Evolutionary conservation across 441 rosid genomes (phyloP).

Genomic region (Pelargonium cotyledonis): DNA sequence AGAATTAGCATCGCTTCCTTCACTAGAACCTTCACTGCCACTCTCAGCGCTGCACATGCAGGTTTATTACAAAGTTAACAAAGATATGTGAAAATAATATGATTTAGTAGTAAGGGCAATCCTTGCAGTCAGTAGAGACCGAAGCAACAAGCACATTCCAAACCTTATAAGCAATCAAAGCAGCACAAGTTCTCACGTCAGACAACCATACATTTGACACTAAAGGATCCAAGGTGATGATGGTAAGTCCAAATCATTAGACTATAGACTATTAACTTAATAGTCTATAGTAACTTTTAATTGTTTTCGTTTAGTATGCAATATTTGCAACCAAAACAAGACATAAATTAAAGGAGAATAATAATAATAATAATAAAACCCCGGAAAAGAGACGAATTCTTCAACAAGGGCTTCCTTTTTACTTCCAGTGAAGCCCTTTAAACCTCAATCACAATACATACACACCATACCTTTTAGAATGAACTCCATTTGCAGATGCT

Average conservation of each 20-base stretch:
- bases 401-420: background rate
- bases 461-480: slow-evolving; percentile 65
- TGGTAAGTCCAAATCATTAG: background rate
- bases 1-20: slow-evolving; percentile 88
- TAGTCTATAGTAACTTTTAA: no score
- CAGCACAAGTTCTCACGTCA: background rate
- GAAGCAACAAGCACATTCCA: background rate
- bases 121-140: slow-evolving; percentile 8
- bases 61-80: slow-evolving; percentile 26
- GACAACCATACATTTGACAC: background rate
- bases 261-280: no score
- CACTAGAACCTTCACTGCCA: slow-evolving; percentile 86
- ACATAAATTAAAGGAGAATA: background rate
- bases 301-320: background rate
- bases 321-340: background rate
- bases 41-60: slow-evolving; percentile 65
- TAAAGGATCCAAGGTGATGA: background rate
- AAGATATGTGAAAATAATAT: slow-evolving; percentile 5
- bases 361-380: background rate
- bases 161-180: background rate
- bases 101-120: slow-evolving; percentile 11
- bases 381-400: background rate
- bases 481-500: slow-evolving; percentile 70
- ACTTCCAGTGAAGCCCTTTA: background rate
- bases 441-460: background rate